These are phyloP conservation scores for Syncephalastrum sp. DNA, from an alignment of 371 early-diverging fungal species.

Conservation along the genomic window DNA sequence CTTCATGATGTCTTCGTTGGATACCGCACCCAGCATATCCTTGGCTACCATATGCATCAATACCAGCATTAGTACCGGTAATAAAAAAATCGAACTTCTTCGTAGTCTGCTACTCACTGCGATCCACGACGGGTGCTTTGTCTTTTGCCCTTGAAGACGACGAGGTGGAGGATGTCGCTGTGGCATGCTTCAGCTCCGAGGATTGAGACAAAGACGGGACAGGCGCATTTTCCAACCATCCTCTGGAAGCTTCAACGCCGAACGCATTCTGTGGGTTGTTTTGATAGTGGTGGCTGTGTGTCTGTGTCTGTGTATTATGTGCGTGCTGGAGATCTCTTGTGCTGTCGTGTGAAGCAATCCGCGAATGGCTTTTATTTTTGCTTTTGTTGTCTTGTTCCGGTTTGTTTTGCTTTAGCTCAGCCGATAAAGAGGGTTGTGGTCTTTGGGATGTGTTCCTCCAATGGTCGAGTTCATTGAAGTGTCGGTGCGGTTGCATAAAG, in stretches of 20 bases:
- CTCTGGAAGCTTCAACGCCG: conserved; percentile 12
- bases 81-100: too few species aligned
- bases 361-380: neutral
- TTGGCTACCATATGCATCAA: conserved; percentile 7
- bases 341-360: too few species aligned
- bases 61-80: too few species aligned
- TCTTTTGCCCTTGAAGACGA: neutral
- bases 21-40: conserved; percentile 38
- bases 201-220: conserved; percentile 2
- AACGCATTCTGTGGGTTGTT: conserved; percentile 7
- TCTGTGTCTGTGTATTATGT: neutral
- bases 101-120: too few species aligned
- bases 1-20: conserved; percentile 42
- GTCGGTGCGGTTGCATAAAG: conserved; percentile 17
- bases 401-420: neutral
- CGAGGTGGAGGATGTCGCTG: neutral
- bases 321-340: too few species aligned
- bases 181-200: neutral
- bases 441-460: conserved; percentile 22
- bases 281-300: conserved; percentile 4
- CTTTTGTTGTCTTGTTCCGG: neutral
- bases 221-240: conserved; percentile 20
- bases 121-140: too few species aligned
- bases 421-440: conserved; percentile 10
- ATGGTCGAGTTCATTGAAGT: conserved; percentile 25